Conservation (phyloP, 345 rosid species). For the Gossypium herbaceum region DNA sequence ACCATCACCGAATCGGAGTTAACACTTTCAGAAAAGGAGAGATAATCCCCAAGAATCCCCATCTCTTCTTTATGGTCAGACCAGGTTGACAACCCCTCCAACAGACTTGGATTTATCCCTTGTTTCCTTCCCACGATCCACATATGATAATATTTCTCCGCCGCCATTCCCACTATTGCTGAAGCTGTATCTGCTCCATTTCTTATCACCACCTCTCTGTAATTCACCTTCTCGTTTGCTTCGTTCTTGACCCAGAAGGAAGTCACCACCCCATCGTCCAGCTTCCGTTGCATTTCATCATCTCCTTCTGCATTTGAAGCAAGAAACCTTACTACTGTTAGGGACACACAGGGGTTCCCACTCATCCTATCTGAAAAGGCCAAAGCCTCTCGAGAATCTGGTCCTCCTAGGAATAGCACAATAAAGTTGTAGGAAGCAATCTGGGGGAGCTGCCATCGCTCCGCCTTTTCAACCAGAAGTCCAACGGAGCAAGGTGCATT, state of each 20-base stretch:
- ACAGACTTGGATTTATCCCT: slow-evolving; percentile 52
- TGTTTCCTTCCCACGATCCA: slow-evolving; percentile 77
- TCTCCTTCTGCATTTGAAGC: slow-evolving; percentile 48
- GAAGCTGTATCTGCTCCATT: slow-evolving; percentile 62
- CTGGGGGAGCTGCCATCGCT: slow-evolving; percentile 21
- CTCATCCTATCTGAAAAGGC: slow-evolving; percentile 52
- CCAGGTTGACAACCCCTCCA: slow-evolving; percentile 62
- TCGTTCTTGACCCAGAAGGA: slow-evolving; percentile 79
- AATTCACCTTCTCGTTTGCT: slow-evolving; percentile 42
- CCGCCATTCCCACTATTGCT: slow-evolving; percentile 53
- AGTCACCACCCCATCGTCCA: slow-evolving; percentile 66
- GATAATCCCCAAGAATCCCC: slow-evolving; percentile 61
- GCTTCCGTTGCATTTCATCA: slow-evolving; percentile 59
- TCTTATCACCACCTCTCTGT: slow-evolving; percentile 57
- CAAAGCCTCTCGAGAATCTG: slow-evolving; percentile 70
- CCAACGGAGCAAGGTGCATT: slow-evolving; percentile 82
- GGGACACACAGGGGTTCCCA: slow-evolving; percentile 33
- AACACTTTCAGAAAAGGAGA: slow-evolving; percentile 46
- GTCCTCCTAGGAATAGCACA: slow-evolving; percentile 66
- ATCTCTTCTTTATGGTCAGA: slow-evolving; percentile 45
- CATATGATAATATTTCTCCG: slow-evolving; percentile 40
- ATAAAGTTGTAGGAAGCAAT: slow-evolving; percentile 23
- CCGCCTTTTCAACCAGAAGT: slow-evolving; percentile 49
- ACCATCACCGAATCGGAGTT: slow-evolving; percentile 57
- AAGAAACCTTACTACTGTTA: slow-evolving; percentile 54